phyloP scores from a whole-genome alignment of 2,329 filamentous ascomycete genomes.

The Calonectria pseudoreteaudii region DNA sequence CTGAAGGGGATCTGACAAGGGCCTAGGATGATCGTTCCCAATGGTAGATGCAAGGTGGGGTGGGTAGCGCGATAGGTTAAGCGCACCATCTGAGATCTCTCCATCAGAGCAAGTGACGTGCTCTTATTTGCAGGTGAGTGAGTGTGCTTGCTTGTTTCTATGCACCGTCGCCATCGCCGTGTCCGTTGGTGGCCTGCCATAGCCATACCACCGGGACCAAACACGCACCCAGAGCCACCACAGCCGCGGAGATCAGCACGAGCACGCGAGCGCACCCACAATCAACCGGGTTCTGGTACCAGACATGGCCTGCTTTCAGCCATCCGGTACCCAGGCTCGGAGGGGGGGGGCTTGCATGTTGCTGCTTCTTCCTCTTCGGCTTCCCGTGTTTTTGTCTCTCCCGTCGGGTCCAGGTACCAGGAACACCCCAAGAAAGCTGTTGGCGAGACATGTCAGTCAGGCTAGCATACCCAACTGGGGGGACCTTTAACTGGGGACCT shows the following conservation, averaged over 20 bases:
- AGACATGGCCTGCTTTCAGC: not conserved
- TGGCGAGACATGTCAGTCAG: not conserved
- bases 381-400: not conserved
- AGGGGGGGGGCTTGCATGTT: not conserved
- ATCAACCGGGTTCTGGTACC: not conserved
- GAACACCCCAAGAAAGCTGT: not conserved
- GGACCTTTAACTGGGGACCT: not conserved
- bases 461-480: not conserved
- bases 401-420: not conserved
- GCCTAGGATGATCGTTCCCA: slow-evolving; percentile 2
- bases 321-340: not conserved
- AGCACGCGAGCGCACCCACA: slow-evolving; percentile 9
- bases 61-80: slow-evolving; percentile 13
- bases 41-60: not conserved
- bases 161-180: slow-evolving; percentile 8
- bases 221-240: not conserved
- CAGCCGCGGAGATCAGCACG: not conserved
- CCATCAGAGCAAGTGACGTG: not conserved
- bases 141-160: not conserved
- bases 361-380: not conserved
- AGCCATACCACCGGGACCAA: not conserved
- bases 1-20: not conserved
- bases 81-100: slow-evolving; percentile 12
- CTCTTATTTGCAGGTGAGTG: not conserved
- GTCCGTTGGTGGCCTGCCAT: not conserved